phyloP scores from a whole-genome alignment of 257 asterid genomes.

The Solanum habrochaites region DNA sequence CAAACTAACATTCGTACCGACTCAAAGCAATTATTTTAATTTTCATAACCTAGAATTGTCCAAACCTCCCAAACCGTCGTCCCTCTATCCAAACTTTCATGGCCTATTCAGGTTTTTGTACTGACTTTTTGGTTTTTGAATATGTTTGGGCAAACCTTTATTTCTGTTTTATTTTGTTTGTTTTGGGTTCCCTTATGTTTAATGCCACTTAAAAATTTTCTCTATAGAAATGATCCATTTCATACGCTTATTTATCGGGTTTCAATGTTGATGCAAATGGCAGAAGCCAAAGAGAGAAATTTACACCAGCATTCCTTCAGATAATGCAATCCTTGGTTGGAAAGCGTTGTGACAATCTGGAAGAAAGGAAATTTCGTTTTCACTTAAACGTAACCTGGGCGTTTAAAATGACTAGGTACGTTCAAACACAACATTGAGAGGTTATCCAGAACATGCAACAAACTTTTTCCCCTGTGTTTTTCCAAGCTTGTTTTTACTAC shows the following conservation, averaged over 20 bases:
- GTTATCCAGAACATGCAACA: neutral
- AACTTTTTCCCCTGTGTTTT: neutral
- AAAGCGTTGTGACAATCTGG: conserved; percentile 79
- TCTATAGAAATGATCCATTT: neutral
- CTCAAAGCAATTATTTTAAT: neutral
- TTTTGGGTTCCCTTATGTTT: neutral
- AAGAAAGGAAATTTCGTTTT: conserved; percentile 89
- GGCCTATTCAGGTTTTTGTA: no score
- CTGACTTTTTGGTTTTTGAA: neutral
- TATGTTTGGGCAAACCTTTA: neutral
- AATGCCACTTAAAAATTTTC: neutral
- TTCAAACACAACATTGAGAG: neutral
- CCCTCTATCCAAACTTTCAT: neutral
- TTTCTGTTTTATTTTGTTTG: neutral
- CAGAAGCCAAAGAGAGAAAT: conserved; percentile 86
- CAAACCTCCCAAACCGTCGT: no score
- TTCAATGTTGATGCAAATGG: conserved; percentile 37
- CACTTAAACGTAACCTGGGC: conserved; percentile 77
- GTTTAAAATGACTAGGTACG: conserved; percentile 87
- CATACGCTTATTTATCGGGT: neutral
- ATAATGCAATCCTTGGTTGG: conserved; percentile 56
- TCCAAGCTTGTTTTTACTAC: neutral
- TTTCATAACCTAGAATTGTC: neutral
- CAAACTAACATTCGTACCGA: neutral
- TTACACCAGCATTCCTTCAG: conserved; percentile 68